Base-by-base conservation (phyloP, 2,329 filamentous ascomycete genomes). In the Phialemoniopsis sp. region DNA sequence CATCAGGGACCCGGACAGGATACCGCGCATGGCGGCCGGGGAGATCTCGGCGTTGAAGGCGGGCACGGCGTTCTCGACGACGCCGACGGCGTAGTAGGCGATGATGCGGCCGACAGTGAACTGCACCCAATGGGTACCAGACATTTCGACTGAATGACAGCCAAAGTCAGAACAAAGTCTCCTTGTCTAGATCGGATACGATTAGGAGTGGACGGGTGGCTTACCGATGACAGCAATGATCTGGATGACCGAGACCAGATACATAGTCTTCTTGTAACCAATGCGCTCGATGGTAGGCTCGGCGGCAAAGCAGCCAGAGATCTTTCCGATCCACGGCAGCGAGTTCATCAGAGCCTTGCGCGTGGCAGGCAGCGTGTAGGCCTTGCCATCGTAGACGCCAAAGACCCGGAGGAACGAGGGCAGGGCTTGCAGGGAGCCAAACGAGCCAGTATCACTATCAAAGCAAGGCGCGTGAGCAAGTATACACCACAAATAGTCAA, bases 11-110 rank as follows among this genome's bases (percentile, higher is more conserved):
- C 42, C 43, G 7, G 42, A 36, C 6, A 45, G 32, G 21, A 44
- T 21, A 9, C 44, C 45, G 5, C 43, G 43, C 26, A 35, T 34
- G 3, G 37, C 42, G 2, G 45, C 42, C 2, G 45, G 45, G 31
- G 37, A 36, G 17, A 41, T 43, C 35, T 46, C 44, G 13, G 44
- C 30, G 21, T 46, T 44, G 37, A 45, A 46, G 13, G 39, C 34
- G 4, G 44, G 44, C 19, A 45, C 44, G 7, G 42, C 41, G 14
- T 46, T 46, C 21, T 46, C 44, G 28, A 41, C 41, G 14, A 41
- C 17, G 30, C 44, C 44, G 30, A 56, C 54, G n/a, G 55, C 42
- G 43, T 48, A 53, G 43, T 56, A 56, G n/a, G 52, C 49, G 8
- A 56, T 47, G 30, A 56, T 45, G 19, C 43, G 44, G 18, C 46